phyloP scores from a whole-genome alignment of 2,329 filamentous ascomycete genomes.

The Parastagonospora avenae region DNA sequence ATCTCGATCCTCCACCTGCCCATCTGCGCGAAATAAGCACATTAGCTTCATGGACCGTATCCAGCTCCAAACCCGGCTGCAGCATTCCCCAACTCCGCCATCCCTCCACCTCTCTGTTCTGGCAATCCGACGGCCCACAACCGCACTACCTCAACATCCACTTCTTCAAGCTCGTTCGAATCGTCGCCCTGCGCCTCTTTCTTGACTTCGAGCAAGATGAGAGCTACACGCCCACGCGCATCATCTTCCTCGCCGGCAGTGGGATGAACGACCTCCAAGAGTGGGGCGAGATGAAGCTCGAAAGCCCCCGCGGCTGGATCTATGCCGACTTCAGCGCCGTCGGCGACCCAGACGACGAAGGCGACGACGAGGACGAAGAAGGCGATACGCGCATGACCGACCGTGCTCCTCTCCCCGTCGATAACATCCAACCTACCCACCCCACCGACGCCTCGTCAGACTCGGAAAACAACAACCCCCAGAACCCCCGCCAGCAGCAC shows the following conservation, averaged over 20 bases:
- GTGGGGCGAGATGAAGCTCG: slow-evolving; percentile 79
- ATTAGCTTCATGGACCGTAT: slow-evolving; percentile 81
- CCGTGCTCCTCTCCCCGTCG: not conserved
- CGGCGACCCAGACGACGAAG: slow-evolving; percentile 44
- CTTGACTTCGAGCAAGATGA: slow-evolving; percentile 94
- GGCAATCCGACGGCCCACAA: slow-evolving; percentile 87
- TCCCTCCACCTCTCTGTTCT: slow-evolving; percentile 74
- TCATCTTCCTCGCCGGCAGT: slow-evolving; percentile 86
- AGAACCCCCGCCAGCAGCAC: not conserved
- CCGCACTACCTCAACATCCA: slow-evolving; percentile 83
- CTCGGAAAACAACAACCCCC: not conserved
- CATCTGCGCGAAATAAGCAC: slow-evolving; percentile 82
- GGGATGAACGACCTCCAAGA: slow-evolving; percentile 90
- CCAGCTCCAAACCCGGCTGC: slow-evolving; percentile 79
- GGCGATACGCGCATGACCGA: not conserved
- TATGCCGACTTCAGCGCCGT: slow-evolving; percentile 75
- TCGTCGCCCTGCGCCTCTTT: slow-evolving; percentile 78
- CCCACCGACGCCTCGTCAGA: not conserved
- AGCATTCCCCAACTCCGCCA: slow-evolving; percentile 76
- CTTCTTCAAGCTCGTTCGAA: slow-evolving; percentile 81
- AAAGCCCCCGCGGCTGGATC: slow-evolving; percentile 86
- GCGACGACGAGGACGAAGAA: slow-evolving; percentile 22
- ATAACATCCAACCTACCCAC: slow-evolving; percentile 5
- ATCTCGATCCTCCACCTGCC: slow-evolving; percentile 45
- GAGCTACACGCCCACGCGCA: slow-evolving; percentile 94